Evolutionary conservation across 2,329 filamentous ascomycete genomes (phyloP), one percentile per base, ranked within the genome.

Genomic region (Botrytis sinoallii): DNA sequence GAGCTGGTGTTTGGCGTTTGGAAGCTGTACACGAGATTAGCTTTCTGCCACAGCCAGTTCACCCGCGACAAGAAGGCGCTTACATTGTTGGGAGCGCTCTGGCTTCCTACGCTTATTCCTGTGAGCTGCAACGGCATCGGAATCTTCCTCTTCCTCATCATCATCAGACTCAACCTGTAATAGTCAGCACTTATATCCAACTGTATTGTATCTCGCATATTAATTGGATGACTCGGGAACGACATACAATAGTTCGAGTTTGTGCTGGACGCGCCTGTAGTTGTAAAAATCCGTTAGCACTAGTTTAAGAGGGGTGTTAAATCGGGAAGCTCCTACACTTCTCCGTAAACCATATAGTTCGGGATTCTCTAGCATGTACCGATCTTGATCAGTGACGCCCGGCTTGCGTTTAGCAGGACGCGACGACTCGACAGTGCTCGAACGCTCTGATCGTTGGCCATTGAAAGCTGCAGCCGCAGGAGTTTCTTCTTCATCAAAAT

Each of bases 331-430:
- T 84, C 92, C 76, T 91, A 96, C 95, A 85, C 96, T 99, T 85
- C 96, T 90, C 79, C 96, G 90, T 78, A 99, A 87, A 66, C 96
- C 96, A 85, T 98, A 99, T 14, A 99, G 86, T 84, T 97, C 94
- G 63, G 96, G 96, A 80, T 99, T 97, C 80, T 93, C 92, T 79
- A 91, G 88, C 79, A 98, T 97, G 81, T 91, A 95, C 65, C 48
- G 46, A 59, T 94, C 91, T 74, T 96, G 93, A 70, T 92, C 93
- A 70, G 91, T 90, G 55, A 88, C 81, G 81, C 86, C 82, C 77
- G 86, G 83, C 84, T 93, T 92, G 83, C 94, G 92, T 86, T 97
- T 97, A 75, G 87, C 83, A 68, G 88, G 88, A 80, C 90, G 88
- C 76, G 87, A 88, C 61, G 91, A 93, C 79, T 91, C 91, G 79